Evolutionary conservation across 2,329 filamentous ascomycete genomes (phyloP), one percentile per base, ranked within the genome.

Genomic region (Trichothecium roseum): DNA sequence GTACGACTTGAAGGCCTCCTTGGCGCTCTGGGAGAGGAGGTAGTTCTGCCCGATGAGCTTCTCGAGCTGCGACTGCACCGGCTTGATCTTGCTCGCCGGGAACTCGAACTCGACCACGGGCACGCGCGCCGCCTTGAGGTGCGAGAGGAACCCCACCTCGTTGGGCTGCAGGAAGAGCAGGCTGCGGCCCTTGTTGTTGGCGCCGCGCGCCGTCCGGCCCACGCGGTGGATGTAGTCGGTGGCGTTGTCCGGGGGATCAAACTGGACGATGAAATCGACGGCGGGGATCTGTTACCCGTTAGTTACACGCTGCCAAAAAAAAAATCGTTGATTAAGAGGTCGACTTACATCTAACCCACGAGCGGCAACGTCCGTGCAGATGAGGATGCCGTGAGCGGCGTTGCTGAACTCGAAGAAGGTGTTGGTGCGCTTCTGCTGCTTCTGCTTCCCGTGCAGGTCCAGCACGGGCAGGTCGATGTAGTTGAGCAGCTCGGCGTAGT

Each of bases 351-450:
- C 91, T 33, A 98, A 72, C 26, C 91, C 91, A 67, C 91, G 73
- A 3, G 91, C 91, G 31, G 91, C 91, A 43, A 98, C 91, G 52
- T 98, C 91, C 1, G 91, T 98, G 63, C 88, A 95, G 47, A 98
- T 91, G 36, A 98, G 62, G 1, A 84, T 94, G 17, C 89, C 91
- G 45, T 83, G 76, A 45, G 78, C 79, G 14, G 88, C 69, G 43
- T 73, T 73, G 57, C 67, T 70, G 57, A 98, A 98, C 57, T 96
- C 89, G 59, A 96, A 98, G 59, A 98, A 98, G 1, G 87, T 94
- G 55, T 93, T 94, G 17, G 91, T 98, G n/a, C 91, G 84, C 60
- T 94, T 94, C 62, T 95, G 87, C 62, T 98, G 91, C 63, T 98
- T 98, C 63, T 94, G 86, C 64, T 98, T 95, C 46, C 87, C 91